Evolutionary conservation across 202 grass and related monocot genomes (phyloP).

Genomic region (Setaria italica): DNA sequence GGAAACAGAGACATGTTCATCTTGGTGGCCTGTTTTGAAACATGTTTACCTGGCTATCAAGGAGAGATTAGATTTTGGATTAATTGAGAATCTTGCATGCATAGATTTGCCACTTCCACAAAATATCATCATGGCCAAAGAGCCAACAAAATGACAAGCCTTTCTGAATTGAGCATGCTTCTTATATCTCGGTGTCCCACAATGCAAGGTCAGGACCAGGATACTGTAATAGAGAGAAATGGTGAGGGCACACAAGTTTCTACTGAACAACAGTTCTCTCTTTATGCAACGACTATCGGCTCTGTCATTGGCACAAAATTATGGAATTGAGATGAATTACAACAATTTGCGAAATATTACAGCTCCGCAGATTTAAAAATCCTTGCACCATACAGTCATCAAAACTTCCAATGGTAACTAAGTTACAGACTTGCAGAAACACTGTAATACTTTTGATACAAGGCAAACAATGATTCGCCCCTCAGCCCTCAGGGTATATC

Average conservation of each 20-base stretch:
- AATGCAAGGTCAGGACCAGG: background rate
- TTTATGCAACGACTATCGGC: constrained; percentile 3
- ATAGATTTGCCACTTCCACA: constrained; percentile 1
- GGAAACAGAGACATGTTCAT: constrained; percentile 21
- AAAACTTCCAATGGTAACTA: background rate
- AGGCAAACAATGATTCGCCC: constrained; percentile 36
- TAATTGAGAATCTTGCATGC: background rate
- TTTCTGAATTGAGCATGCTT: constrained; percentile 7
- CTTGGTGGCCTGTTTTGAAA: background rate
- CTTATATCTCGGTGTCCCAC: background rate
- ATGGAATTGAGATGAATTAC: constrained; percentile 1
- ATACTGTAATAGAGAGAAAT: background rate
- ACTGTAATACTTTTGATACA: constrained; percentile 42
- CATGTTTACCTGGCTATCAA: background rate
- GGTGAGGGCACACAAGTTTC: background rate
- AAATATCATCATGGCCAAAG: constrained; percentile 12
- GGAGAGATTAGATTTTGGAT: background rate
- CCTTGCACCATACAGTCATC: constrained; percentile 19
- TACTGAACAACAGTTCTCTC: background rate
- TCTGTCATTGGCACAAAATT: constrained; percentile 19
- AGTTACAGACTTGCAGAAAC: constrained; percentile 7
- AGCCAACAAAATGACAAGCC: constrained; percentile 3
- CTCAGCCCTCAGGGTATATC: background rate
- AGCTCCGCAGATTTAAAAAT: constrained; percentile 3
- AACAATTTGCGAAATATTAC: background rate